Base-by-base conservation (phyloP, 441 rosid species). In the Populus tomentosa region DNA sequence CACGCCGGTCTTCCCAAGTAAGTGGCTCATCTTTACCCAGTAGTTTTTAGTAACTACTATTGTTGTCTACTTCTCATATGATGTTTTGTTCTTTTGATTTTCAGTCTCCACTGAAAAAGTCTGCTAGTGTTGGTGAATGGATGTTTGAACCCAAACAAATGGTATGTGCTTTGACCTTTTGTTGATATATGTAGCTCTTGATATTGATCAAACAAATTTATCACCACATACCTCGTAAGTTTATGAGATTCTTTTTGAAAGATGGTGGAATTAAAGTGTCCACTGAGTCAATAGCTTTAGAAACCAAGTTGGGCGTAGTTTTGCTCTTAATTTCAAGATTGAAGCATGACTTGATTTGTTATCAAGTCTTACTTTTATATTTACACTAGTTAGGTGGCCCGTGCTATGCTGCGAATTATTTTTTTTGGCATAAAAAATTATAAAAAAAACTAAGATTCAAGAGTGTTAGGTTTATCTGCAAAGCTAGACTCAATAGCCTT, bases 51-150 rank as follows among this genome's bases (percentile, higher is more conserved):
- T 71, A 61, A 70, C 72, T 64, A 32, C 75, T 23, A 66, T 24
- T 75, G 53, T 75, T 68, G 18, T 33, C 74, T 67, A 38, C 59
- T 73, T 72, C 79, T 85, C 23, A 77, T 70, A 76, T 77, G 74
- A 69, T 72, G 28, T 76, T 68, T 69, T 78, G 32, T 28, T 28
- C 30, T 76, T 79, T 63, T 78, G 35, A 78, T 81, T 80, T 80
- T 71, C 89, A 97, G 98, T 89, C 98, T 30, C 89, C 98, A 61
- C 84, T 97, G 77, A 89, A 91, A 84, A 97, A 94, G 82, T 94
- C 99, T 83, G 98, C 97, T 36, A 94, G 99, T 23, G 98, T 92
- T 1, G 98, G 97, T 71, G 98, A 94, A 69, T 91, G 98, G 98
- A 84, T 83, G 24, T 84, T 83, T 70, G 97, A 93, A 28, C 79